Conservation (phyloP, 1,284 basidiomycete species). For the Cryptococcus maquisensis region DNA sequence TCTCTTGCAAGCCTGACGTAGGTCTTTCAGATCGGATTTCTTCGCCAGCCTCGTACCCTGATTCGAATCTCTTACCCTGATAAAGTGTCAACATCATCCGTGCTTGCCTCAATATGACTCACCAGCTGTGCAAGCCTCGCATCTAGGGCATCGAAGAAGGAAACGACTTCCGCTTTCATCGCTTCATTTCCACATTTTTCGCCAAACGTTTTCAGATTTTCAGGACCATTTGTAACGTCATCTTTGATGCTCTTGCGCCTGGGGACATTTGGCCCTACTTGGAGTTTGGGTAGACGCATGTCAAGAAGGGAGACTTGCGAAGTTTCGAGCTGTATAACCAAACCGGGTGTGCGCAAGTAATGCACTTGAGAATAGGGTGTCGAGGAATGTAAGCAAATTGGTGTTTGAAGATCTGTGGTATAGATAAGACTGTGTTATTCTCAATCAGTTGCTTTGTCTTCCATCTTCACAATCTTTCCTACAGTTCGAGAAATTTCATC, state of each 20-base stretch:
- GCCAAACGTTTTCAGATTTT: background rate
- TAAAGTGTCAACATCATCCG: background rate
- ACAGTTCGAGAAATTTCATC: background rate
- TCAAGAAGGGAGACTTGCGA: conserved; percentile 19
- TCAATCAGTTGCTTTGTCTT: background rate
- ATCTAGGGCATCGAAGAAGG: conserved; percentile 8
- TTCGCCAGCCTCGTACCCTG: background rate
- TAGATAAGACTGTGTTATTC: background rate
- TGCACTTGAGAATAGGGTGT: too few relatives aligned
- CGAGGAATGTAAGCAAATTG: background rate
- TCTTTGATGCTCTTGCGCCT: conserved; percentile 28
- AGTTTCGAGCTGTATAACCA: background rate
- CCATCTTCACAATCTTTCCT: background rate
- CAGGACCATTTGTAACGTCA: too few relatives aligned
- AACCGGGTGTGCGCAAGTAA: background rate
- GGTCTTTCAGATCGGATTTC: background rate
- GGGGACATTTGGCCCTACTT: conserved; percentile 35
- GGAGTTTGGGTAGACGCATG: conserved; percentile 32
- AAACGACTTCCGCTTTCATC: background rate
- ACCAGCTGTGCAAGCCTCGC: conserved; percentile 9
- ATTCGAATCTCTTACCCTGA: background rate
- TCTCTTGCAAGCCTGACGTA: background rate
- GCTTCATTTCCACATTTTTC: background rate
- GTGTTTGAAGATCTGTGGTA: conserved; percentile 13
- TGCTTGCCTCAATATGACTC: background rate